phyloP scores from a whole-genome alignment of 1,284 basidiomycete species.

The Ustilago hordei region DNA sequence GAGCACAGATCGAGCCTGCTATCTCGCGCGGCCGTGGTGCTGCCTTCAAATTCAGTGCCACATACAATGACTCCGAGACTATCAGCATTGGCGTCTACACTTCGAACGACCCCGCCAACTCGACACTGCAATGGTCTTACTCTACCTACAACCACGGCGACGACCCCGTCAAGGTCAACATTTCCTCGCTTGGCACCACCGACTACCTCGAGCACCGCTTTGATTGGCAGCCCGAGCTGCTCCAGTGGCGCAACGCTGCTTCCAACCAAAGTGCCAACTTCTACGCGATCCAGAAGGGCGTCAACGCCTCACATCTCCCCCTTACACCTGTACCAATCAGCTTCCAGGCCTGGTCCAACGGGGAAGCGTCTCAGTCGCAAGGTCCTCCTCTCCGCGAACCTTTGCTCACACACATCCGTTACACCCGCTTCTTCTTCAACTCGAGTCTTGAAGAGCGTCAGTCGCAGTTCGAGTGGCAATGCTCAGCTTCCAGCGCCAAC shows the following conservation, averaged over 20 bases:
- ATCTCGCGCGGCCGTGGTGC: constrained; percentile 38
- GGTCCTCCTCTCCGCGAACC: constrained; percentile 51
- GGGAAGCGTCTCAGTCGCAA: constrained; percentile 49
- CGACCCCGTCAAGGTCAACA: constrained; percentile 47
- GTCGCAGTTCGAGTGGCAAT: constrained; percentile 49
- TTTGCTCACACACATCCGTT: constrained; percentile 51
- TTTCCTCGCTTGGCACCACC: constrained; percentile 40
- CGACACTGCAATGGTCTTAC: constrained; percentile 54
- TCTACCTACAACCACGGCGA: constrained; percentile 46
- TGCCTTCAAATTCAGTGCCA: constrained; percentile 51
- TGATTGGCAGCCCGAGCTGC: constrained; percentile 55
- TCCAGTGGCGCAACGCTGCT: constrained; percentile 56
- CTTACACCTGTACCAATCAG: constrained; percentile 48
- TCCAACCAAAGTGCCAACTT: constrained; percentile 45
- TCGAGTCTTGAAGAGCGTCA: constrained; percentile 55
- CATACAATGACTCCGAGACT: constrained; percentile 56
- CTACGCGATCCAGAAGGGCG: constrained; percentile 32
- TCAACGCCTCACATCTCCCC: constrained; percentile 51
- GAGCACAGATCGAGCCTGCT: constrained; percentile 52
- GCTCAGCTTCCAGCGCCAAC: constrained; percentile 32
- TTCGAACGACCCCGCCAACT: constrained; percentile 42
- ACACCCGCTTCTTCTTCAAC: constrained; percentile 65
- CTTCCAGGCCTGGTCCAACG: constrained; percentile 59
- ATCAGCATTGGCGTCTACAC: constrained; percentile 47
- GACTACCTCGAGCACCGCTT: constrained; percentile 58